Evolutionary conservation across 78 protist genomes (phyloP), one percentile per base, ranked within the genome.

Genomic region (Chrysochromulina tobinii): DNA sequence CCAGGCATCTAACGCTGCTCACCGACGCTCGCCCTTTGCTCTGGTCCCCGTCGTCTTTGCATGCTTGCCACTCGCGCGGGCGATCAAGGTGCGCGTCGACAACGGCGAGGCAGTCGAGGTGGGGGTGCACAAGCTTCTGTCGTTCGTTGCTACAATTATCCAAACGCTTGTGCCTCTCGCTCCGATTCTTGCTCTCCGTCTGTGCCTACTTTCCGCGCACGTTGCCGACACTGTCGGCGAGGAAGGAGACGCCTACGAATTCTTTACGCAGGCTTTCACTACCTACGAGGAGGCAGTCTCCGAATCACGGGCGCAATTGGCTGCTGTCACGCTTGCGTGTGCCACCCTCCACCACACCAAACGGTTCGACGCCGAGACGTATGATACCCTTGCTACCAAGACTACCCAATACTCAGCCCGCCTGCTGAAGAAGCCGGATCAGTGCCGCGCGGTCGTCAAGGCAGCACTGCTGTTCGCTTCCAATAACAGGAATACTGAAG

Each of bases 281-380:
- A 53, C 96, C 73, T 98, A 94, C 95, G 99, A 99, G 92, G 99
- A 97, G 58, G 97, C 95, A 54, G 88, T 96, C 67, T 61, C 95
- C 9, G 99, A 96, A 72, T 88, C 94, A 72, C 88, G 88, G 89
- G 91, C 91, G 12, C 98, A 96, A 90, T 38, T 86, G 21, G 61
- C n/a, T 7, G 96, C 96, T 8, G 57, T 98, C 69, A 38, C 84
- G 20, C 59, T 94, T 53, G 67, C 96, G 58, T 91, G 95, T 79
- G 88, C 94, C 27, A 91, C 98, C 7, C 94, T 98, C 66, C 86
- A 91, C 68, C 23, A 64, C 23, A n/a, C 92, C n/a, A 38, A 9
- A 3, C 0, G 73, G 57, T 92, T 96, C 67, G 92, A 51, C 58
- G 94, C 91, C 12, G 99, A 98, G 64, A 87, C 86, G 93, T 97